phyloP scores from a whole-genome alignment of 805 yeast genomes.

The Yamadazyma scolyti region DNA sequence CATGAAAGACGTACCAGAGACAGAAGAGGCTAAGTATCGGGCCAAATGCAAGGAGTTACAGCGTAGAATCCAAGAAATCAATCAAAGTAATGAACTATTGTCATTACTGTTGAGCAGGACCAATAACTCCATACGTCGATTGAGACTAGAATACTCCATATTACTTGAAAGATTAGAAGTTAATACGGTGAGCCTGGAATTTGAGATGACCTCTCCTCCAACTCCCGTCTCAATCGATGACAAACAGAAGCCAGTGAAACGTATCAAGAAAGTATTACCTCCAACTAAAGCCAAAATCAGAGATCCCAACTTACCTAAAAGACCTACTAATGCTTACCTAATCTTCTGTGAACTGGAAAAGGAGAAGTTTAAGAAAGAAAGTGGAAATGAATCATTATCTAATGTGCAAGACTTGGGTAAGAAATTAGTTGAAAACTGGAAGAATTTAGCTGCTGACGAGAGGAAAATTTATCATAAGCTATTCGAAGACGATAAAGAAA shows the following conservation, averaged over 20 bases:
- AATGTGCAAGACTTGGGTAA: slow-evolving; percentile 60
- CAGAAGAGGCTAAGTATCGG: slow-evolving; percentile 44
- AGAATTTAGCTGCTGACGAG: slow-evolving; percentile 61
- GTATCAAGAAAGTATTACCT: slow-evolving; percentile 2
- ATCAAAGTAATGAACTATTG: slow-evolving; percentile 72
- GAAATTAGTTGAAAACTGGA: slow-evolving; percentile 85
- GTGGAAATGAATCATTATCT: slow-evolving; percentile 27
- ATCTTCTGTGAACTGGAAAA: slow-evolving; percentile 85
- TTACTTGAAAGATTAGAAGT: slow-evolving; percentile 76
- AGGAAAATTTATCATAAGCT: slow-evolving; percentile 70
- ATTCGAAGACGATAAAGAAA: slow-evolving; percentile 72
- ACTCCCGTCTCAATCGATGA: slow-evolving; percentile 33
- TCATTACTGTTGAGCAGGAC: slow-evolving; percentile 76
- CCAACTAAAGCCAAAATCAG: slow-evolving; percentile 25
- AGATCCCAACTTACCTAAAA: slow-evolving; percentile 82
- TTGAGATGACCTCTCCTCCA: slow-evolving; percentile 41
- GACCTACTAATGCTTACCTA: slow-evolving; percentile 88
- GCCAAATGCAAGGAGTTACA: slow-evolving; percentile 72
- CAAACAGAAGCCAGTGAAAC: slow-evolving; percentile 18
- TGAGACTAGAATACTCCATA: slow-evolving; percentile 78
- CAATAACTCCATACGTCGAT: slow-evolving; percentile 67
- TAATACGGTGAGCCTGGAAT: slow-evolving; percentile 35
- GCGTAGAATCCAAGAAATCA: slow-evolving; percentile 65
- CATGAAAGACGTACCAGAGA: no score
- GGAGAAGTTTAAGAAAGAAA: slow-evolving; percentile 61